These are phyloP conservation scores for Hippophae gyantsensis DNA, from an alignment of 306 rosid species.

Conservation along the genomic window DNA sequence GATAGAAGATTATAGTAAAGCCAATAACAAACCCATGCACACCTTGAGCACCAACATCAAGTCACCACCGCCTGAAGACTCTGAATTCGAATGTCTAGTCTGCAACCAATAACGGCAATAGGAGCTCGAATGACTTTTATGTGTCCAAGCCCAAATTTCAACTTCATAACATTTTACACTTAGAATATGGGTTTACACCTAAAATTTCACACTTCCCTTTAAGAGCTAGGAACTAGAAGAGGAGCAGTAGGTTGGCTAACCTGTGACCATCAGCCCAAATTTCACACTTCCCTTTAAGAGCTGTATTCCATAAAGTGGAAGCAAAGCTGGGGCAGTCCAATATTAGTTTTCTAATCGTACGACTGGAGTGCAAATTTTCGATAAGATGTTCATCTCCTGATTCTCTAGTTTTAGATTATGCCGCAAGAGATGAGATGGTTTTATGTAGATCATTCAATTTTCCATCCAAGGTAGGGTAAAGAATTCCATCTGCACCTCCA, in stretches of 20 bases:
- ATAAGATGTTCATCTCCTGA: conserved; percentile 65
- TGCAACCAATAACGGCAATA: too few relatives aligned
- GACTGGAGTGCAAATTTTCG: conserved; percentile 79
- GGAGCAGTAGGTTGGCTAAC: conserved; percentile 21
- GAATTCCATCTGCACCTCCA: conserved; percentile 78
- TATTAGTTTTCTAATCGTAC: conserved; percentile 73
- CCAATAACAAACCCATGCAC: too few relatives aligned
- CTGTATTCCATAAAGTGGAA: conserved; percentile 64
- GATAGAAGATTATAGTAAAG: too few relatives aligned
- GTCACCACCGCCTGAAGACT: too few relatives aligned
- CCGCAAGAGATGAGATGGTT: conserved; percentile 65
- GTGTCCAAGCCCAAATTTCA: neutral
- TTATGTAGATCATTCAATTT: conserved; percentile 56
- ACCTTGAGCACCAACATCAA: too few relatives aligned
- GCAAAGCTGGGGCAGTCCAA: conserved; percentile 80
- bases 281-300: conserved; percentile 65
- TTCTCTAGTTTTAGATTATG: conserved; percentile 54
- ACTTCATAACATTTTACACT: conserved; percentile 1
- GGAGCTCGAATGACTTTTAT: too few relatives aligned
- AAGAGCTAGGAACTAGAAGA: too few relatives aligned
- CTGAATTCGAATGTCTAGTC: too few relatives aligned
- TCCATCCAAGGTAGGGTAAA: conserved; percentile 50
- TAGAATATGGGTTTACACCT: neutral
- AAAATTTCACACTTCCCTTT: too few relatives aligned
- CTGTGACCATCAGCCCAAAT: conserved; percentile 81